Base-by-base conservation (phyloP, 2,329 filamentous ascomycete genomes). In the Colletotrichum orchidophilum region DNA sequence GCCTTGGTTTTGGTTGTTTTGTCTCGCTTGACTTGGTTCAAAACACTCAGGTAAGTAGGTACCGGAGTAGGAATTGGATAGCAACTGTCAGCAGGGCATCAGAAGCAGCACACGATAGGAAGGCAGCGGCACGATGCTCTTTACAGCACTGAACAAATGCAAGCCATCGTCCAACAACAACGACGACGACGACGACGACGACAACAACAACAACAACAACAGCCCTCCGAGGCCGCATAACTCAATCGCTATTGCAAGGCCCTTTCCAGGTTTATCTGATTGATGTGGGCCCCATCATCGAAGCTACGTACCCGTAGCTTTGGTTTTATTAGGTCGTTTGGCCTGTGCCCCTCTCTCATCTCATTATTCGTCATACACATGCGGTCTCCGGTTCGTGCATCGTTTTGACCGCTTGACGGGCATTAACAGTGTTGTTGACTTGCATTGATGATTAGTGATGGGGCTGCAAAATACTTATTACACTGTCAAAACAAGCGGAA, bases 271-370 rank as follows among this genome's bases (percentile, higher is more conserved):
- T 55, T 24, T 62, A 62, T 61, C 59, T 69, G 26, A 50, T 65
- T 31, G 33, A 21, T 54, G 54, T 54, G 42, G 60, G 54, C 53
- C 26, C 46, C 26, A 27, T 50, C 60, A 53, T 50, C n/a, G 24
- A 64, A 64, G 29, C 59, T 64, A 68, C 60, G 58, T 68, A 68
- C 12, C 52, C 49, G 49, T 35, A 13, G 29, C 27, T 33, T 64
- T 64, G 26, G 3, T 50, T 33, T 50, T 31, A 29, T 63, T 57
- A 50, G 33, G 24, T 64, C 33, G 52, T 55, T 50, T 57, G 59
- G 24, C 49, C n/a, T 63, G 21, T 57, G 60, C 52, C 61, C 66
- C 66, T 65, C 60, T 39, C 42, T 64, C 66, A 69, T 68, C 60
- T 68, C 42, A 31, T 29, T 31, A 49, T 18, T 68, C 52, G 66